A percentile compares a stretch with the other conserved stretches of the same genome.
phyloP scores from a whole-genome alignment of 352 stramenopile species.

The Aphanomyces stellatus region DNA sequence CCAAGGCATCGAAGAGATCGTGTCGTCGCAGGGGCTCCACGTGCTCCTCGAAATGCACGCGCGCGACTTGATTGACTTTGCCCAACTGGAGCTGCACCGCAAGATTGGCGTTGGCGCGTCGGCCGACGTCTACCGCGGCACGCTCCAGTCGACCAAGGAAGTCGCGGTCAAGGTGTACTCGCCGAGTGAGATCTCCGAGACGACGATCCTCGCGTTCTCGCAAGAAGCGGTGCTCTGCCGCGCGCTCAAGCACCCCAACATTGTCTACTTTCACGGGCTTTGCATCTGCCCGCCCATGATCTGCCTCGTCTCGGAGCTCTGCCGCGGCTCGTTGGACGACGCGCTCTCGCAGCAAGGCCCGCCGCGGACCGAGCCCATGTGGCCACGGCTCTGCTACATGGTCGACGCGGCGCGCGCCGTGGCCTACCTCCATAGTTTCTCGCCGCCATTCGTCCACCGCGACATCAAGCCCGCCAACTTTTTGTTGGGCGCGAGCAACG shows the following conservation, averaged over 20 bases:
- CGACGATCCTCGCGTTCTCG: slow-evolving; percentile 39
- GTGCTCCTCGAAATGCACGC: slow-evolving; percentile 42
- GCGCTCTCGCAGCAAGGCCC: neutral
- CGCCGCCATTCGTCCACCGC: slow-evolving; percentile 54
- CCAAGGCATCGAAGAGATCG: neutral
- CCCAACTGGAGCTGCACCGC: slow-evolving; percentile 20
- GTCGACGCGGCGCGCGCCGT: slow-evolving; percentile 52
- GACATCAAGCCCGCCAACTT: slow-evolving; percentile 69
- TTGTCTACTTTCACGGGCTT: slow-evolving; percentile 32
- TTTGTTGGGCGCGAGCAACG: slow-evolving; percentile 37
- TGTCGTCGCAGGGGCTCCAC: slow-evolving; percentile 38
- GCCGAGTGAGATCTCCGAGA: slow-evolving; percentile 41
- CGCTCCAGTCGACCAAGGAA: slow-evolving; percentile 30
- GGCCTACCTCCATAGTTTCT: slow-evolving; percentile 66
- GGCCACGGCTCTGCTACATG: slow-evolving; percentile 44
- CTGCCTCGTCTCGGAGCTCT: slow-evolving; percentile 61
- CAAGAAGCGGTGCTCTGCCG: slow-evolving; percentile 39
- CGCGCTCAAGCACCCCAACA: slow-evolving; percentile 40
- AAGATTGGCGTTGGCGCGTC: slow-evolving; percentile 24
- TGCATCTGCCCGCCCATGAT: slow-evolving; percentile 61
- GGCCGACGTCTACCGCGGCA: slow-evolving; percentile 41
- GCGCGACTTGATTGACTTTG: slow-evolving; percentile 35
- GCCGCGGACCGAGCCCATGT: neutral
- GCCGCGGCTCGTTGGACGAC: slow-evolving; percentile 42
- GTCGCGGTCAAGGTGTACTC: slow-evolving; percentile 59